Base-by-base conservation (phyloP, 306 rosid species). In the Gastrolobium bilobum region DNA sequence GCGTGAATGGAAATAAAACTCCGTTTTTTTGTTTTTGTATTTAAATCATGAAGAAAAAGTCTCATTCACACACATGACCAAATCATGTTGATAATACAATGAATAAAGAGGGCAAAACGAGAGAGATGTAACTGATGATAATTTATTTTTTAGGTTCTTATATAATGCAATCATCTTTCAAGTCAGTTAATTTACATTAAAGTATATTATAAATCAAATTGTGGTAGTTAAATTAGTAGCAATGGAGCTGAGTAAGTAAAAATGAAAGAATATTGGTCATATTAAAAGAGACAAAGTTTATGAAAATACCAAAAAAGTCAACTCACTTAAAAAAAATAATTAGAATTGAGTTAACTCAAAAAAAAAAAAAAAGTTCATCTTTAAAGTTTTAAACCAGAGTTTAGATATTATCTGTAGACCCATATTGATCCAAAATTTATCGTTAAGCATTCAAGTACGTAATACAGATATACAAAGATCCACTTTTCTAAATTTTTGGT, bases 371-470 rank as follows among this genome's bases (percentile, higher is more conserved):
- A 20, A 20, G 1, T 20, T 39, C 37, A 52, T 72, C 79, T 80
- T 72, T 80, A 37, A 60, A 73, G 40, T 33, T 70, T 40, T 75
- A 54, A 70, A 63, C 62, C 58, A 77, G 34, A 64, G 61, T 67
- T 66, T 71, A 65, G 81, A 67, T 68, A 66, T 46, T 26, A 14
- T 51, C 4, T 65, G 14, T 2, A 66, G 33, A 20, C 61, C 35
- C 58, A 33, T 83, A 83, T 76, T 80, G 59, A 78, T 31, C 53
- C 60, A 9, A 58, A 34, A 42, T 71, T 83, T 69, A 70, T 76
- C 57, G 40, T 54, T 61, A 77, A 58, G 83, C 59, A 72, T 81
- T 61, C 47, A 53, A 43, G 3, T 53, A 53, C 61, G 42, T 64
- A 20, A 43, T 30, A 40, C 46, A 69, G 7, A 11, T 51, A 37